Conservation (phyloP, 345 rosid genomes). For the Dipteronia sinensis region DNA sequence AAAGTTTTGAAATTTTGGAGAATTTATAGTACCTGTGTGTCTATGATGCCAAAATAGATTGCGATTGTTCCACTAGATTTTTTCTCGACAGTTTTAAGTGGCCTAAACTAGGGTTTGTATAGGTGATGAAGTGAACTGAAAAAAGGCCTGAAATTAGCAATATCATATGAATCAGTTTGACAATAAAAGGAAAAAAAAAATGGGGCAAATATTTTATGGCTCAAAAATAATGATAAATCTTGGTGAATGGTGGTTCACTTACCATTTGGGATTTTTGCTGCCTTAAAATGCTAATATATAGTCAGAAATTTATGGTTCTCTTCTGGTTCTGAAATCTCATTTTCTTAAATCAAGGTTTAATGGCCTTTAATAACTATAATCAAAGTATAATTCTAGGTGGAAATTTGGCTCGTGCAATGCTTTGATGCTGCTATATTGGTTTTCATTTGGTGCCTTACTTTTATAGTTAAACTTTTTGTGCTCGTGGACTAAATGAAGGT, state of each 20-base stretch:
- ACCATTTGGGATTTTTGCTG: background rate
- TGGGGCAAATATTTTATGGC: too few species aligned
- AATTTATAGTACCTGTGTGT: background rate
- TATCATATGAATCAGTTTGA: background rate
- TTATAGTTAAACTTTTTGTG: background rate
- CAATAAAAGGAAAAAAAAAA: background rate
- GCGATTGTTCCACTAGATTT: background rate
- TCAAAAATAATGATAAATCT: background rate
- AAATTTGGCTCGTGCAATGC: background rate
- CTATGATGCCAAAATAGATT: background rate
- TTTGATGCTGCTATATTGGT: background rate
- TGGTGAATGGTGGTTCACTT: background rate
- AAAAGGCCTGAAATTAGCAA: background rate
- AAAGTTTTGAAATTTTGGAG: background rate
- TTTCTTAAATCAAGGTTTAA: background rate
- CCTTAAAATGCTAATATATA: background rate
- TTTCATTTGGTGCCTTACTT: background rate
- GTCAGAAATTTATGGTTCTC: background rate
- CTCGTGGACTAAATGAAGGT: conserved; percentile 3
- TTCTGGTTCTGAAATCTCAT: background rate
- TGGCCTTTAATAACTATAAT: background rate
- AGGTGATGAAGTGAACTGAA: background rate
- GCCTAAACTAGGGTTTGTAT: background rate
- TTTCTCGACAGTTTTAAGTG: background rate
- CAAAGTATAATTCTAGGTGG: background rate